phyloP scores from a whole-genome alignment of 2,329 filamentous ascomycete genomes.

The Neurospora sp. region DNA sequence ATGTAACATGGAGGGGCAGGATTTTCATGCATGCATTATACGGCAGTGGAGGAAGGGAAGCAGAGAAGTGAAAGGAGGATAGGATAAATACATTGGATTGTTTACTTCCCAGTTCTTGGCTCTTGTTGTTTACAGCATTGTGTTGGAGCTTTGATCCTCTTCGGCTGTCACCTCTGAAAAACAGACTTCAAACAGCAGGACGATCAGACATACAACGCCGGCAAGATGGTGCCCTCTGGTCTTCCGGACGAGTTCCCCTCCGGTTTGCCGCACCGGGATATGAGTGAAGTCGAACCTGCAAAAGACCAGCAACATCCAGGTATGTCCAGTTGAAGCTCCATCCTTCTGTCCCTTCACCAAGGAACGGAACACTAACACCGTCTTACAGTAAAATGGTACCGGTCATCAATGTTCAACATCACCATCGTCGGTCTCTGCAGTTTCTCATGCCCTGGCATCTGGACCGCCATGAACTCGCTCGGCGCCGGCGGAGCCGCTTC shows the following conservation, averaged over 20 bases:
- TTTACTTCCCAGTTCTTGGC: background rate
- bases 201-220: background rate
- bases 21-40: background rate
- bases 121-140: background rate
- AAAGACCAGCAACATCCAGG: conserved; percentile 24
- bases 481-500: conserved; percentile 57
- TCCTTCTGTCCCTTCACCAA: background rate
- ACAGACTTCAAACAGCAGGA: background rate
- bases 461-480: conserved; percentile 64
- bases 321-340: conserved; percentile 6
- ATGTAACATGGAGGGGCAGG: background rate
- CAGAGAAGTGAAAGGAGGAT: background rate
- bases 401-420: conserved; percentile 63
- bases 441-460: conserved; percentile 60
- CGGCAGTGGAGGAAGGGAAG: background rate
- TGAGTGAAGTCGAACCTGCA: conserved; percentile 9
- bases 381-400: conserved; percentile 43
- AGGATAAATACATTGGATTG: background rate
- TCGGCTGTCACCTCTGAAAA: background rate
- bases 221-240: background rate
- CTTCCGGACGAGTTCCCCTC: background rate
- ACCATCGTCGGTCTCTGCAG: conserved; percentile 62
- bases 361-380: background rate
- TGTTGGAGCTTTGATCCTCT: background rate
- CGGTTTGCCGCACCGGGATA: background rate